A percentile compares a stretch with the other conserved stretches of the same genome.
These are phyloP conservation scores for Boletus speciosus DNA, from an alignment of 768 basidiomycete species.

Conservation along the genomic window DNA sequence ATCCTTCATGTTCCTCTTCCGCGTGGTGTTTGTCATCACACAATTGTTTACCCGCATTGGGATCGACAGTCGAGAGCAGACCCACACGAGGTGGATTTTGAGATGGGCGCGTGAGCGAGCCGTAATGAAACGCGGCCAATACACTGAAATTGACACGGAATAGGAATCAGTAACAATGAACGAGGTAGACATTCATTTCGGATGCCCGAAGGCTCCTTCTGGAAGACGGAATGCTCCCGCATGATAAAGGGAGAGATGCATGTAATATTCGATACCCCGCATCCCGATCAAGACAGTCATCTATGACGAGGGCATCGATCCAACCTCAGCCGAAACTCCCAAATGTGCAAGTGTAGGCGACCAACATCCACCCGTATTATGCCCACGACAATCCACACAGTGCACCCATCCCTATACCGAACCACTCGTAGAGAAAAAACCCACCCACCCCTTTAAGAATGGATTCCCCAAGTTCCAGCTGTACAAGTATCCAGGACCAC, in stretches of 20 bases:
- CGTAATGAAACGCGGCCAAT: conserved; percentile 66
- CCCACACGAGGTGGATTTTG: conserved; percentile 67
- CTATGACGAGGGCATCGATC: background rate
- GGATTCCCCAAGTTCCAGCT: conserved; percentile 78
- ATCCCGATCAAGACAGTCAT: background rate
- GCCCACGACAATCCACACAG: background rate
- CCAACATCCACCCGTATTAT: conserved; percentile 1
- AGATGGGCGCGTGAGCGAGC: conserved; percentile 66
- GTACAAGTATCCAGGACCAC: conserved; percentile 55
- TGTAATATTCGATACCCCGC: background rate
- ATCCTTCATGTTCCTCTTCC: conserved; percentile 24
- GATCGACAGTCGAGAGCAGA: conserved; percentile 65
- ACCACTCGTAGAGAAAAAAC: background rate
- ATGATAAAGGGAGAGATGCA: background rate
- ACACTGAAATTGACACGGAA: conserved; percentile 40
- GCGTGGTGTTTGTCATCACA: conserved; percentile 35
- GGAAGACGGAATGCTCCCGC: background rate
- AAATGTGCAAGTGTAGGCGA: background rate
- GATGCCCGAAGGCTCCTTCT: conserved; percentile 13
- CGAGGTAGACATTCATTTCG: background rate
- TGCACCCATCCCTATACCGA: background rate
- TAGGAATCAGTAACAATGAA: conserved; percentile 1
- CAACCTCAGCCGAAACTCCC: background rate
- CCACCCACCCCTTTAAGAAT: conserved; percentile 66
- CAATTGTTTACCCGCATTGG: conserved; percentile 43